Evolutionary conservation across 2,329 filamentous ascomycete species (phyloP).

Genomic region (Rachicladosporium sp.): DNA sequence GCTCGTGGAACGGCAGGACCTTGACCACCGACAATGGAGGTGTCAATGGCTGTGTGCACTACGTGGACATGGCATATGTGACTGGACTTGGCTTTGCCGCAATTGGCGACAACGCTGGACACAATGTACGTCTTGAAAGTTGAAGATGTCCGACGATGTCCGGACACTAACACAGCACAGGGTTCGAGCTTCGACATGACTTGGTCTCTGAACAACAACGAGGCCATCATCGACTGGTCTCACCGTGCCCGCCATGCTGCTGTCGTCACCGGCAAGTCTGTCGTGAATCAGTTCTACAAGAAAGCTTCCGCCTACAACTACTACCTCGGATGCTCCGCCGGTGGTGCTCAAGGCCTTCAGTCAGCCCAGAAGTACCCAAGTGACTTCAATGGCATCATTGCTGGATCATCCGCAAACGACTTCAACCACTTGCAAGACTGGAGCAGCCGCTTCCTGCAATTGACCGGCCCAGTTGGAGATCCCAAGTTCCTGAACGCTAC

Average conservation of each 20-base stretch:
- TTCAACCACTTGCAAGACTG: conserved; percentile 34
- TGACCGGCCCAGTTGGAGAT: conserved; percentile 29
- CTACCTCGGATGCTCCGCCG: conserved; percentile 37
- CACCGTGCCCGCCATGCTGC: conserved; percentile 22
- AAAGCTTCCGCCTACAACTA: conserved; percentile 30
- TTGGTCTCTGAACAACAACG: conserved; percentile 19
- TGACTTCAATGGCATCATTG: conserved; percentile 38
- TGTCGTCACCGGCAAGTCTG: conserved; percentile 21
- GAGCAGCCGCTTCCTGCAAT: conserved; percentile 31
- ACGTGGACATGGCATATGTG: conserved; percentile 22
- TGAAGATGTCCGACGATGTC: too few relatives aligned
- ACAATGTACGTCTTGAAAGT: conserved; percentile 13
- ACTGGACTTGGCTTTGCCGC: conserved; percentile 21
- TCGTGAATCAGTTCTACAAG: conserved; percentile 27
- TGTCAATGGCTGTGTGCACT: conserved; percentile 22
- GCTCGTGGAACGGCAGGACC: conserved; percentile 22
- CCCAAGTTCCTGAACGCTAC: conserved; percentile 27
- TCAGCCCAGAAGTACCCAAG: conserved; percentile 33
- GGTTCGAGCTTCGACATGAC: conserved; percentile 19
- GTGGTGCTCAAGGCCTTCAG: conserved; percentile 37
- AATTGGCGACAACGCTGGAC: conserved; percentile 25
- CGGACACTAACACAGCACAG: too few relatives aligned
- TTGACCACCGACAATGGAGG: conserved; percentile 25
- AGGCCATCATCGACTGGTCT: conserved; percentile 21
- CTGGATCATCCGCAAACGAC: conserved; percentile 32